Base-by-base conservation (phyloP, 148 eudicot species). In the Heliosperma pusillum region DNA sequence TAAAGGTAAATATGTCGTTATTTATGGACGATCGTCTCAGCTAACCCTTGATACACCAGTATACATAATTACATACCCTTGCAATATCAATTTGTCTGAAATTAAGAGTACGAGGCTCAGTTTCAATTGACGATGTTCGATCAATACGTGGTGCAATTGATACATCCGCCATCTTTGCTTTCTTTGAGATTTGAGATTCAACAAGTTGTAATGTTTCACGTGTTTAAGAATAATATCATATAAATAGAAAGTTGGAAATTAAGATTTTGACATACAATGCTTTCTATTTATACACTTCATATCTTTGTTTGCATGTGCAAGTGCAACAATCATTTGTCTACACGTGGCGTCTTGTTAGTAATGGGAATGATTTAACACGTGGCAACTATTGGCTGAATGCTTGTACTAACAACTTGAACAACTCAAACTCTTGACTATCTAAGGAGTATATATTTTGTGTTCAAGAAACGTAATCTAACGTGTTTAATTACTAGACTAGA, bases 51-150 rank as follows among this genome's bases (percentile, higher is more conserved):
- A n/a, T n/a, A n/a, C n/a, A n/a, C n/a, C n/a, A n/a, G n/a, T n/a
- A n/a, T n/a, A n/a, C n/a, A n/a, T n/a, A n/a, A n/a, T n/a, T n/a
- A n/a, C 10, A 25, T 82, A 83, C 92, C 83, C 92, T 83, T 10
- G 92, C 92, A 77, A 79, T 79, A 4, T 80, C 71, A 72, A 89
- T 76, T 40, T 88, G 91, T 42, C 26, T 62, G 26, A 79, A 53
- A 66, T 77, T 74, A 64, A 89, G 90, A 27, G 92, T 89, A 1
- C 82, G 81, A 72, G 92, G 90, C 78, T 89, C 92, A 3, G 29
- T 73, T 69, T 89, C 92, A 0, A 87, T 83, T 0, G 92, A 89
- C 5, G 90, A 87, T 66, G 74, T 80, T 24, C 89, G 76, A 20
- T 85, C 88, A 60, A 80, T 78, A 16, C 75, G 27, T n/a, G 69